These are phyloP conservation scores for Fragilariopsis cylindrus DNA, from an alignment of 108 stramenopile species.

Conservation along the genomic window DNA sequence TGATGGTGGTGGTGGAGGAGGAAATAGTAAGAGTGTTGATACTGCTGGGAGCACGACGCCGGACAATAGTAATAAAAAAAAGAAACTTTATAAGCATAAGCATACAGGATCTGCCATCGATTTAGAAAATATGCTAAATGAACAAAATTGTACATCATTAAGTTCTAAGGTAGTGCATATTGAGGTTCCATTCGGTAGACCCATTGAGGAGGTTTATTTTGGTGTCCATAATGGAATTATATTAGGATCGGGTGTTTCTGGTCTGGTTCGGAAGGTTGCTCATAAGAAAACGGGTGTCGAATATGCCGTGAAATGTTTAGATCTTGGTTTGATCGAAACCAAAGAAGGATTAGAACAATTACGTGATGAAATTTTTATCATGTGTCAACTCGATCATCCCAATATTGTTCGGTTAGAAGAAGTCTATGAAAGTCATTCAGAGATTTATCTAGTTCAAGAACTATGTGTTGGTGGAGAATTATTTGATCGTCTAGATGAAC, in stretches of 20 bases:
- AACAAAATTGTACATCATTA: constrained; percentile 28
- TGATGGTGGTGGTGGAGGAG: constrained; percentile 10
- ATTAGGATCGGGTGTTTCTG: constrained; percentile 75
- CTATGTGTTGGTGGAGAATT: constrained; percentile 93
- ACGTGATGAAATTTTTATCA: constrained; percentile 83
- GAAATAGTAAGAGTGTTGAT: not conserved
- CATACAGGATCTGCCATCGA: constrained; percentile 42
- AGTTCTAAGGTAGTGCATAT: constrained; percentile 64
- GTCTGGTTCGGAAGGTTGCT: constrained; percentile 66
- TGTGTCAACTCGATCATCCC: constrained; percentile 87
- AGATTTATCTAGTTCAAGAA: constrained; percentile 89
- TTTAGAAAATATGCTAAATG: constrained; percentile 43
- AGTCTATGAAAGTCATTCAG: constrained; percentile 70
- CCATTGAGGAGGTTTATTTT: constrained; percentile 80
- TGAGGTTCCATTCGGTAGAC: constrained; percentile 78
- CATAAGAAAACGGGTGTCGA: constrained; percentile 61
- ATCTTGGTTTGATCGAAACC: constrained; percentile 67
- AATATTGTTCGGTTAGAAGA: constrained; percentile 78
- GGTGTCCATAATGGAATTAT: constrained; percentile 81
- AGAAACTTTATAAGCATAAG: constrained; percentile 30
- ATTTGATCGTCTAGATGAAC: constrained; percentile 89
- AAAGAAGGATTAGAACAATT: constrained; percentile 73
- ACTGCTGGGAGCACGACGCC: constrained; percentile 2
- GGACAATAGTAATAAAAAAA: not conserved
- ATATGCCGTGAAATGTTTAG: constrained; percentile 81